These are phyloP conservation scores for Xylaria multiplex DNA, from an alignment of 2,329 filamentous ascomycete genomes.

Conservation along the genomic window DNA sequence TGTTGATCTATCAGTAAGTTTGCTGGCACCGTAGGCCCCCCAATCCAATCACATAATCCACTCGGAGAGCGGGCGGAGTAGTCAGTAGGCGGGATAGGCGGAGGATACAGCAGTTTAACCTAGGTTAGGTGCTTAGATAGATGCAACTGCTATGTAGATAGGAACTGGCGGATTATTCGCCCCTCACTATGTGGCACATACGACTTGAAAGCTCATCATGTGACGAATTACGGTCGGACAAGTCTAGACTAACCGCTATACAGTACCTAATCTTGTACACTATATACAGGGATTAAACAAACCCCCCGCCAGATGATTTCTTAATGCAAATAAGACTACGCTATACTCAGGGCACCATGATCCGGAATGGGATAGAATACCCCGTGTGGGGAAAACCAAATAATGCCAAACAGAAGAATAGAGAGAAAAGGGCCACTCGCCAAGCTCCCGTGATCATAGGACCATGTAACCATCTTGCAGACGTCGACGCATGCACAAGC, in stretches of 20 bases:
- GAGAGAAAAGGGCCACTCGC: slow-evolving; percentile 7
- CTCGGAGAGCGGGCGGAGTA: slow-evolving; percentile 7
- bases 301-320: not conserved
- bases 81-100: slow-evolving; percentile 3
- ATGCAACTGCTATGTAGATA: not conserved
- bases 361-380: slow-evolving; percentile 5
- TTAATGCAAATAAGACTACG: not conserved
- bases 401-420: not conserved
- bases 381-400: slow-evolving; percentile 19
- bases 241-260: slow-evolving; percentile 8
- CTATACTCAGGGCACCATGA: not conserved
- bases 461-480: slow-evolving; percentile 34
- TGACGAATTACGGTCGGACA: slow-evolving; percentile 8
- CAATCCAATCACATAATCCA: not conserved
- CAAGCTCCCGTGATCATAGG: slow-evolving; percentile 30
- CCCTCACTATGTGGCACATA: slow-evolving; percentile 4
- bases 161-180: slow-evolving; percentile 11
- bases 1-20: not conserved
- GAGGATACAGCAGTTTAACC: not conserved
- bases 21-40: not conserved
- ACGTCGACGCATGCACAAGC: slow-evolving; percentile 35
- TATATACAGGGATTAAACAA: slow-evolving; percentile 13
- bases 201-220: slow-evolving; percentile 5
- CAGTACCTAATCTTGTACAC: not conserved
- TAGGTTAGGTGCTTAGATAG: not conserved